Evolutionary conservation across 352 stramenopile genomes (phyloP), one percentile per base, ranked within the genome.

Genomic region (Phytophthora idaei): DNA sequence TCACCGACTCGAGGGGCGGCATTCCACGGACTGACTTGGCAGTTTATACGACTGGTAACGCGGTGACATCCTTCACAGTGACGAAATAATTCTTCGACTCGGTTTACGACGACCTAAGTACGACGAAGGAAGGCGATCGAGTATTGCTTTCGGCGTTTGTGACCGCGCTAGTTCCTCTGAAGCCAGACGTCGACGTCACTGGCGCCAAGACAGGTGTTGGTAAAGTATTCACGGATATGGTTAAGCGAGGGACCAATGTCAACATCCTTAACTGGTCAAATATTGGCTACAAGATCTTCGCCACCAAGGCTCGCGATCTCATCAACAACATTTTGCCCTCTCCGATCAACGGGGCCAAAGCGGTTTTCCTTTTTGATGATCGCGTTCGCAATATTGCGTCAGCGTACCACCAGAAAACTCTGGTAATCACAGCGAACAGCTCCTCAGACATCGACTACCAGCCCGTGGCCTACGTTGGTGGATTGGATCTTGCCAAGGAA

Each of bases 201-300:
- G 61, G 71, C 7, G 61, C 51, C 25, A 72, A 61, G 6, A 75
- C 76, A 42, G 65, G 67, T 7, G 75, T 86, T 27, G 57, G 46
- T 28, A 61, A 73, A 45, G 61, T 86, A 1, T 59, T 86, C 14
- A 62, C 72, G 3, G 64, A 73, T 14, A 51, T 77, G 37, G 63
- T 81, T n/a, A 49, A 71, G n/a, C 72, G 73, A 8, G 66, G 73
- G 14, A 77, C 71, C 11, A 77, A 78, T 45, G 63, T 88, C 50
- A 73, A 82, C 39, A 64, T 77, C 31, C 76, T 90, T 15, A 79
- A 76, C 10, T 90, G 78, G 82, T 63, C 64, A 29, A 92, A 89
- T 48, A 47, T 81, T 4, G 60, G 78, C 3, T 78, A 90, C 36
- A 67, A 45, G 6, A 34, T 57, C 1, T 71, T 78, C 52, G 87